Base-by-base conservation (phyloP, 129 eudicot genomes). In the Artemisia annua region DNA sequence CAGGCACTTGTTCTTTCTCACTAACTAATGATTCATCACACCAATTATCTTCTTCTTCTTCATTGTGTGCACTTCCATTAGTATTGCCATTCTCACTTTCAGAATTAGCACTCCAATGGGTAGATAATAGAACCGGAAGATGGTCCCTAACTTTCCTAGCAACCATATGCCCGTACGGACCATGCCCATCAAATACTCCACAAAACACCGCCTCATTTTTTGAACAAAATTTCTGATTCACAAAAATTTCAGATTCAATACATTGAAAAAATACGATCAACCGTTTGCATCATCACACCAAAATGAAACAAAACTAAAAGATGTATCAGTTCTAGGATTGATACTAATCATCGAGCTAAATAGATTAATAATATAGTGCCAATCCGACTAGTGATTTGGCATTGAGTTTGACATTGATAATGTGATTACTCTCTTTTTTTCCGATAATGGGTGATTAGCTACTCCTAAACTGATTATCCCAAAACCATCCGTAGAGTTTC, bases 111-210 rank as follows among this genome's bases (percentile, higher is more conserved):
- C 73, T 78, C 98, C 97, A 90, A 43, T 94, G 84, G 3, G 96
- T 65, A 7, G 83, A 83, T 39, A 94, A 73, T 69, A 86, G 54
- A 74, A 85, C 79, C 1, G 98, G 98, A 73, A 94, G 97, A 59
- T 80, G 63, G 35, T 94, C 96, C 48, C 97, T 76, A 66, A 94
- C 97, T 90, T 82, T 87, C 75, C 89, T 88, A 13, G 98, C 96
- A 43, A 90, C 98, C 97, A 94, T 79, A 81, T 90, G 98, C 51
- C 98, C 98, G 12, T 84, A 88, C 3, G 98, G 98, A 64, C 98
- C 98, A 70, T 92, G 98, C 73, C 98, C 98, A 46, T 92, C 98
- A 79, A 94, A 94, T 22, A 94, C 98, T 68, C 98, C 98, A 43
- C 98, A 94, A 74, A 94, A 94, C 53, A 89, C 78, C 24, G 91